Base-by-base conservation (phyloP, 2,329 filamentous ascomycete genomes). In the Trichoderma breve region DNA sequence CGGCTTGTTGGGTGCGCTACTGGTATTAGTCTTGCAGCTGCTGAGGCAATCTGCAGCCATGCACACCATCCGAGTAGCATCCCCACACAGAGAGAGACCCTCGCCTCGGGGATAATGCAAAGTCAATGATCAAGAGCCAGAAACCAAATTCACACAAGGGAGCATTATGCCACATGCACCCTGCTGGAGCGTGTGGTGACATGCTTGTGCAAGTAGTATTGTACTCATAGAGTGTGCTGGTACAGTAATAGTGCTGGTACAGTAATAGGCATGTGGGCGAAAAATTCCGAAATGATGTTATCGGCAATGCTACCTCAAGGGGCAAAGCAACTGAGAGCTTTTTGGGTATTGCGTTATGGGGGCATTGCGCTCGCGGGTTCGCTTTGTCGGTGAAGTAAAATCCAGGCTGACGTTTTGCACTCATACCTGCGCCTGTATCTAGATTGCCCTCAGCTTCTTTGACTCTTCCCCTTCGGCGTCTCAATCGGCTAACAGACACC, bases 301-400 rank as follows among this genome's bases (percentile, higher is more conserved):
- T 62, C 57, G 36, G 57, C 39, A 70, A 36, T 70, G 39, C 21
- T 70, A 61, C 66, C 55, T 30, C 39, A 34, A n/a, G 66, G 21
- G 18, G 34, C 26, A n/a, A 60, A 32, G 30, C 26, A 26, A n/a
- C 21, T 67, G 36, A 47, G n/a, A 47, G 36, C 34, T 18, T 15
- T 30, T 26, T 51, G 34, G 53, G 30, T 21, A 60, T 58, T 60
- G 34, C 24, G 18, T 6, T 28, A 68, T 34, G 34, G 18, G 34
- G 18, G 5, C 39, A 15, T 30, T 47, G 34, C 26, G 47, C 9
- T n/a, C 15, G 34, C 39, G 9, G 51, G n/a, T 26, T 34, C 26
- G 57, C 18, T 32, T 32, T 36, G 66, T 60, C 57, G 55, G 57
- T 51, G 66, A 53, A 57, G 28, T 5, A 36, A 14, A 24, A 9